Percentiles rank a stretch among this genome's conserved stretches.
These are phyloP conservation scores for Sordariomycetes sp. DNA, from an alignment of 2,329 filamentous ascomycete genomes.

Conservation along the genomic window DNA sequence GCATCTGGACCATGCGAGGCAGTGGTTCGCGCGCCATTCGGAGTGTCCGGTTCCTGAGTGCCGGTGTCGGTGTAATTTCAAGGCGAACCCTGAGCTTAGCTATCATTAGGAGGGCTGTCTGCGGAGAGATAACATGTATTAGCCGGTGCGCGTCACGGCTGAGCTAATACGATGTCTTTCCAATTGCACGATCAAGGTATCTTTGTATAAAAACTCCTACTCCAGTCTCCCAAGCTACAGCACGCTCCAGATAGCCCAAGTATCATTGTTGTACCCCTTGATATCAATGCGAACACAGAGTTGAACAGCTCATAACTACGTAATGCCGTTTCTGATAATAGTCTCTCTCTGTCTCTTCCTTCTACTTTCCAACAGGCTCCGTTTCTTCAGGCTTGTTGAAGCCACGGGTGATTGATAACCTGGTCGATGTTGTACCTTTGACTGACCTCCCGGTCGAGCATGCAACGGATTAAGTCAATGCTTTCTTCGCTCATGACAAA, in stretches of 20 bases:
- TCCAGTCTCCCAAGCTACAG: neutral
- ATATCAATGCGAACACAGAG: no score
- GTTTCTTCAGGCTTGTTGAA: conserved; percentile 20
- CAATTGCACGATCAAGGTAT: neutral
- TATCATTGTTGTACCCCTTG: neutral
- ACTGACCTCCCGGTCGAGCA: conserved; percentile 86
- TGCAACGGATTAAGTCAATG: conserved; percentile 81
- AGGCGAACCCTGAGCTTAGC: conserved; percentile 48
- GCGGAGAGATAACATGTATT: no score
- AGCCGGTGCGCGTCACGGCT: no score
- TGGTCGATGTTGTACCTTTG: conserved; percentile 77
- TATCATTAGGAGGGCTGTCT: conserved; percentile 28
- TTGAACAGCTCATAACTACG: no score
- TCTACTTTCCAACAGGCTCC: no score
- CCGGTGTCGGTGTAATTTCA: conserved; percentile 54
- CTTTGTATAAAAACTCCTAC: neutral
- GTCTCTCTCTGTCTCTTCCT: no score
- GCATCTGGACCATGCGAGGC: conserved; percentile 57
- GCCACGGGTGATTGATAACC: conserved; percentile 84
- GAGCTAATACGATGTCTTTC: no score
- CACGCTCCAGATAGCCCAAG: neutral
- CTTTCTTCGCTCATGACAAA: conserved; percentile 85
- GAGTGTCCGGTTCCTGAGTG: conserved; percentile 64
- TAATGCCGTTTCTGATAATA: no score
- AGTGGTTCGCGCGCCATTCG: conserved; percentile 56